Conservation (phyloP, 2,329 filamentous ascomycete genomes). For the Aspergillus pseudotamarii region DNA sequence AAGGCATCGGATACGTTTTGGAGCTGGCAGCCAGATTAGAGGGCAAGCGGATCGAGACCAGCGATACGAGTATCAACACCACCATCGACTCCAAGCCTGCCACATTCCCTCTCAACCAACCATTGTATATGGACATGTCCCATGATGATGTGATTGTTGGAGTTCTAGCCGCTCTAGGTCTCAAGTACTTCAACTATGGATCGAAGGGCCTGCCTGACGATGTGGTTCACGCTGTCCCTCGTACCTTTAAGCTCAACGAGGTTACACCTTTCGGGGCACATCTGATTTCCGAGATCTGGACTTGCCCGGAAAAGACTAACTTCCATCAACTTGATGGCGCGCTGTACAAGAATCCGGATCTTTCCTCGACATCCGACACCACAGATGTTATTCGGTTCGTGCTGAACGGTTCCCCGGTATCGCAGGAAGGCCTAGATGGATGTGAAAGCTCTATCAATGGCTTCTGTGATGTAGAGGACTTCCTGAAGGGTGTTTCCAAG, state of each 20-base stretch:
- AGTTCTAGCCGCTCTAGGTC: conserved; percentile 54
- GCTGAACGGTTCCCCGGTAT: conserved; percentile 33
- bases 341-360: conserved; percentile 32
- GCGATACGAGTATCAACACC: conserved; percentile 57
- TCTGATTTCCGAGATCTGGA: conserved; percentile 59
- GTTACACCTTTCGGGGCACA: conserved; percentile 59
- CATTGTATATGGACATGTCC: conserved; percentile 57
- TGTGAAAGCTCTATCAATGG: conserved; percentile 31
- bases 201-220: conserved; percentile 28
- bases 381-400: conserved; percentile 34
- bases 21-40: conserved; percentile 55
- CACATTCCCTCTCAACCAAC: conserved; percentile 52
- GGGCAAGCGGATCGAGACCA: conserved; percentile 50
- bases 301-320: conserved; percentile 41
- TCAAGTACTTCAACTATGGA: conserved; percentile 54
- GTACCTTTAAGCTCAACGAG: conserved; percentile 54
- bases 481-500: conserved; percentile 25
- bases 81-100: conserved; percentile 50
- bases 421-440: conserved; percentile 29
- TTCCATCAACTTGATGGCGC: conserved; percentile 44
- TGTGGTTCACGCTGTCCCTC: conserved; percentile 45
- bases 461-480: conserved; percentile 33
- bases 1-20: conserved; percentile 56
- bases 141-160: conserved; percentile 58
- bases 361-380: conserved; percentile 17